phyloP scores from a whole-genome alignment of 1,139 yeast species.

The Magnusiomyces suaveolens region DNA sequence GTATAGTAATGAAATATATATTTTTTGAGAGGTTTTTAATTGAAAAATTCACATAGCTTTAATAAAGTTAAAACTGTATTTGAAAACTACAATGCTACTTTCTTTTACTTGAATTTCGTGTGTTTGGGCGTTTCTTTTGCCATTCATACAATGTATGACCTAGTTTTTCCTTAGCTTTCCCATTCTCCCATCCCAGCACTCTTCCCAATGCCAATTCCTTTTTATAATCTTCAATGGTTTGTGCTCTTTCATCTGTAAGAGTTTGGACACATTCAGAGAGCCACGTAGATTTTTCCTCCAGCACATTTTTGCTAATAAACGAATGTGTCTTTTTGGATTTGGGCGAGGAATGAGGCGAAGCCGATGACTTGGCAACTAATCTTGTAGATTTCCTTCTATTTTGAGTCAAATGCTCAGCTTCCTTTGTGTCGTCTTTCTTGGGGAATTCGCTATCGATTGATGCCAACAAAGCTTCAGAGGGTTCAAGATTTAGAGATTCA shows the following conservation, averaged over 20 bases:
- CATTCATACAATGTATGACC: slow-evolving; percentile 10
- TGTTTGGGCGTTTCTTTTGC: slow-evolving; percentile 2
- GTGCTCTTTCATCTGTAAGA: slow-evolving; percentile 13
- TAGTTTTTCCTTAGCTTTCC: slow-evolving; percentile 11
- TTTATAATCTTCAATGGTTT: slow-evolving; percentile 9
- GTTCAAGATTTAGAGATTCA: slow-evolving; percentile 8
- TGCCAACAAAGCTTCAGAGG: background rate
- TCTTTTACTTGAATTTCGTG: background rate
- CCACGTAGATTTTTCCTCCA: background rate
- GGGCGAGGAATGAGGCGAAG: background rate
- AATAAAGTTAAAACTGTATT: too few relatives aligned
- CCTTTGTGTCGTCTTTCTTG: background rate
- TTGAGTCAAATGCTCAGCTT: background rate
- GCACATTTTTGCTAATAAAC: background rate
- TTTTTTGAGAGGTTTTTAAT: too few relatives aligned
- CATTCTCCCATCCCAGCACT: slow-evolving; percentile 15
- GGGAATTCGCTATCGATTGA: background rate
- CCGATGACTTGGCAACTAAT: background rate
- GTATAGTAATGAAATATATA: background rate
- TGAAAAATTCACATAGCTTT: too few relatives aligned
- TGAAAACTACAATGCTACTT: too few relatives aligned
- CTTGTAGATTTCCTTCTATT: background rate
- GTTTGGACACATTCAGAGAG: slow-evolving; percentile 7
- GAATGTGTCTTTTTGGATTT: background rate
- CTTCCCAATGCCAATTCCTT: slow-evolving; percentile 11